These are phyloP conservation scores for Leccinum ochraceum DNA, from an alignment of 768 basidiomycete genomes.

Conservation along the genomic window DNA sequence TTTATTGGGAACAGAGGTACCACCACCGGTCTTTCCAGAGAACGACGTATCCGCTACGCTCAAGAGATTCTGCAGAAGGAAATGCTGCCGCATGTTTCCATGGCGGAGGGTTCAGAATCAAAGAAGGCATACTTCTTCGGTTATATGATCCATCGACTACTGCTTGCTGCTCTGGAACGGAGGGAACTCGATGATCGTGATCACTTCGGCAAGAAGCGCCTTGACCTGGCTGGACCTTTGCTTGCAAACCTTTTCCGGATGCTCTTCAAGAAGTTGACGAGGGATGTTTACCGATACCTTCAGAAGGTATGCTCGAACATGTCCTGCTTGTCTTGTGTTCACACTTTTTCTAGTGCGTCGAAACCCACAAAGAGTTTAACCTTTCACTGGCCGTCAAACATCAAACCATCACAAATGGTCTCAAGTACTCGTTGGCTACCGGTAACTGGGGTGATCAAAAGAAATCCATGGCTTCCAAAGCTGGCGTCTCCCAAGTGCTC, in stretches of 20 bases:
- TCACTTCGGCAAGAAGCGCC: conserved; percentile 97
- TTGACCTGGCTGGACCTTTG: conserved; percentile 94
- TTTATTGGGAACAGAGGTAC: conserved; percentile 99
- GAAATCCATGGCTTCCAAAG: conserved; percentile 97
- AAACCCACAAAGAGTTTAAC: conserved; percentile 94
- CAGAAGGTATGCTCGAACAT: conserved; percentile 71
- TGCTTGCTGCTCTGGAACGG: conserved; percentile 91
- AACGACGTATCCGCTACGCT: conserved; percentile 92
- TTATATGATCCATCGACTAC: conserved; percentile 97
- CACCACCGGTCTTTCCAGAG: conserved; percentile 86
- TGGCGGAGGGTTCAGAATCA: conserved; percentile 92
- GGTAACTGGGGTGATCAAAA: conserved; percentile 99
- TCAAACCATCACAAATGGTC: conserved; percentile 95
- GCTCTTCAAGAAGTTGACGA: conserved; percentile 95
- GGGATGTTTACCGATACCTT: conserved; percentile 94
- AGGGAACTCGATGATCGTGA: conserved; percentile 98
- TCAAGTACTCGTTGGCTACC: conserved; percentile 96
- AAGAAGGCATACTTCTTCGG: conserved; percentile 99
- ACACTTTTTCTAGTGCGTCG: conserved; percentile 72
- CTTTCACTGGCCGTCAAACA: conserved; percentile 91
- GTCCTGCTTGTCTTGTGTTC: background rate
- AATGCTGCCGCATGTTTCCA: conserved; percentile 96
- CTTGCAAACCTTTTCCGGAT: conserved; percentile 97
- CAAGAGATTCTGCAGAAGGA: conserved; percentile 99
- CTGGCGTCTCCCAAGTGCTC: conserved; percentile 97